phyloP scores from a whole-genome alignment of 257 asterid species.

The Nicotiana benthamiana region DNA sequence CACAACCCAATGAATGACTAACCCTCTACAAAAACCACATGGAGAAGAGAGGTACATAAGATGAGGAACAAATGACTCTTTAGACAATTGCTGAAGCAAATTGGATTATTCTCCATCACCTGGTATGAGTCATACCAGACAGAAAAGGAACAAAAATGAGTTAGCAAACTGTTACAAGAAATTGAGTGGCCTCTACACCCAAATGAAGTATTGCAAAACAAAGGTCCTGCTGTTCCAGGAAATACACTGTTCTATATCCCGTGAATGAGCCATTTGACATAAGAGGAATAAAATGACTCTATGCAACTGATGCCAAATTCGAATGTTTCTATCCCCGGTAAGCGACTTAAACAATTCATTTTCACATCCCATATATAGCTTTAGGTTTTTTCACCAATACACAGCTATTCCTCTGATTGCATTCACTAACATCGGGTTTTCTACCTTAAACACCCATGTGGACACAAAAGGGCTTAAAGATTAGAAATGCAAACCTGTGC shows the following conservation, averaged over 20 bases:
- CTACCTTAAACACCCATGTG: not conserved
- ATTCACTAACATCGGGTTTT: not conserved
- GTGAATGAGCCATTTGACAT: not conserved
- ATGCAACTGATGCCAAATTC: not conserved
- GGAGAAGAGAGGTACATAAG: not conserved
- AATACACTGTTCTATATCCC: not conserved
- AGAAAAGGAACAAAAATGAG: not conserved
- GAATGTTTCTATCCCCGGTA: not conserved
- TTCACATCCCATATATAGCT: not conserved
- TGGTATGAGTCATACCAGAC: not conserved
- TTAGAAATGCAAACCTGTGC: conserved; percentile 73
- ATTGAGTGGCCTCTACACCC: not conserved
- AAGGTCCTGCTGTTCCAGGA: not conserved
- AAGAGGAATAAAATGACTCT: not conserved
- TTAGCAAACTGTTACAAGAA: not conserved
- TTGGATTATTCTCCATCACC: not conserved
- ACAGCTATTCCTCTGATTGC: not conserved
- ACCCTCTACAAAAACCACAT: not conserved
- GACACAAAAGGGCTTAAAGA: not conserved
- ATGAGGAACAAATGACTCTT: not conserved
- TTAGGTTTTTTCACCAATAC: not conserved
- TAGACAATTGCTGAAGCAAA: not conserved
- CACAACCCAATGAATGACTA: not conserved
- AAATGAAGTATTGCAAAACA: not conserved
- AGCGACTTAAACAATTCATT: not conserved